Percentiles rank a stretch among this genome's conserved stretches.
phyloP scores from a whole-genome alignment of 2,329 filamentous ascomycete genomes.

The Aspergillus fischeri region DNA sequence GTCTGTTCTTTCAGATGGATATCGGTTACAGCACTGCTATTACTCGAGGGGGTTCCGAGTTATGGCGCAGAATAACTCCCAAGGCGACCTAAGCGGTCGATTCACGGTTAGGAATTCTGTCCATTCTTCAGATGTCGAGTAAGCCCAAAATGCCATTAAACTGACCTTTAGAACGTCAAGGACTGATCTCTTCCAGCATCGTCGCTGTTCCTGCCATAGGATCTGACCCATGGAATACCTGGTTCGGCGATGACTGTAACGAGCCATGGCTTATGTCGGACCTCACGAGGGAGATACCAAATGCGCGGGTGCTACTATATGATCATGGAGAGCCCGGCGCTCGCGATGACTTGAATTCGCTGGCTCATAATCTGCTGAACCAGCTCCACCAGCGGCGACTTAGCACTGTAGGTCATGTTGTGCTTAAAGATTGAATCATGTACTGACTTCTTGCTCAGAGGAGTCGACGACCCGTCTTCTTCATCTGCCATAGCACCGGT shows the following conservation, averaged over 20 bases:
- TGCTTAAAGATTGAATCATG: not conserved
- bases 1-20: not conserved
- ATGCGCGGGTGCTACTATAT: slow-evolving; percentile 25
- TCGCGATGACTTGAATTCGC: slow-evolving; percentile 23
- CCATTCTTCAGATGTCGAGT: slow-evolving; percentile 25
- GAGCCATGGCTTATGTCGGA: slow-evolving; percentile 25
- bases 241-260: slow-evolving; percentile 18
- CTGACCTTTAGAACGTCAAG: not conserved
- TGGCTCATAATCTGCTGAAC: slow-evolving; percentile 24
- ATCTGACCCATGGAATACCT: slow-evolving; percentile 26
- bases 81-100: not conserved
- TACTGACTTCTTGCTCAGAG: slow-evolving; percentile 8
- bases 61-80: not conserved
- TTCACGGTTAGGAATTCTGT: slow-evolving; percentile 13
- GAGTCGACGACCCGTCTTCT: slow-evolving; percentile 50
- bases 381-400: slow-evolving; percentile 20
- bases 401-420: slow-evolving; percentile 9
- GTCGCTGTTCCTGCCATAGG: slow-evolving; percentile 35
- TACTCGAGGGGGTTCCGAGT: not conserved
- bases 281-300: slow-evolving; percentile 17
- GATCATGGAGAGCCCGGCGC: slow-evolving; percentile 25
- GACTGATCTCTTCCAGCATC: slow-evolving; percentile 20
- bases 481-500: slow-evolving; percentile 59
- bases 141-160: slow-evolving; percentile 5
- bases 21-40: not conserved